Conservation (phyloP, 179 eudicot species). For the Vitellaria paradoxa region DNA sequence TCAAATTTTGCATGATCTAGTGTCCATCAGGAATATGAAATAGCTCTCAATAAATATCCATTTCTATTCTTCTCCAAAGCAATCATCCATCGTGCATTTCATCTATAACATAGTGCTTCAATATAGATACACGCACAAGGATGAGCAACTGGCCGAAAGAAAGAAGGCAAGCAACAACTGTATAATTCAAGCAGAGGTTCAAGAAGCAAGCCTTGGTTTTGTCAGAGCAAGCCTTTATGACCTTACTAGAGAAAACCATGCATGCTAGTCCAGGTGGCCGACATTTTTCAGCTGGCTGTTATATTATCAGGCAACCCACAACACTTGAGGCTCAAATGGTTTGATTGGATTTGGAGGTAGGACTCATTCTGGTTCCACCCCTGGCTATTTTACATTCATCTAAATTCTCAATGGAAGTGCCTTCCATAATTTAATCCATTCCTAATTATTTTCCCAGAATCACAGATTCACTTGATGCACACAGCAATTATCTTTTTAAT, state of each 20-base stretch:
- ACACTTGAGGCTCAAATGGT: neutral
- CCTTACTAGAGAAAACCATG: neutral
- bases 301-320: conserved; percentile 2
- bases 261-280: neutral
- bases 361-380: neutral
- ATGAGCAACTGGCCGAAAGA: too few relatives aligned
- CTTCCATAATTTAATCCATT: neutral
- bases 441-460: neutral
- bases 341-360: neutral
- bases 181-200: neutral
- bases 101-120: neutral
- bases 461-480: neutral
- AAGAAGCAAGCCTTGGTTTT: neutral
- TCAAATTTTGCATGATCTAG: neutral
- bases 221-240: too few relatives aligned
- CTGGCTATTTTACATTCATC: neutral
- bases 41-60: neutral
- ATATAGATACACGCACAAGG: neutral
- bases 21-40: neutral
- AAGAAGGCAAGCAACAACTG: neutral
- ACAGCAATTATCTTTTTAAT: too few relatives aligned
- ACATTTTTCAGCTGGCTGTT: neutral
- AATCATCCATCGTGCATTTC: neutral
- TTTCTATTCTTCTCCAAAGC: neutral
- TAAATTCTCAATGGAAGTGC: neutral